phyloP scores from a whole-genome alignment of 805 yeast species.

The Ogataea chonburiensis region DNA sequence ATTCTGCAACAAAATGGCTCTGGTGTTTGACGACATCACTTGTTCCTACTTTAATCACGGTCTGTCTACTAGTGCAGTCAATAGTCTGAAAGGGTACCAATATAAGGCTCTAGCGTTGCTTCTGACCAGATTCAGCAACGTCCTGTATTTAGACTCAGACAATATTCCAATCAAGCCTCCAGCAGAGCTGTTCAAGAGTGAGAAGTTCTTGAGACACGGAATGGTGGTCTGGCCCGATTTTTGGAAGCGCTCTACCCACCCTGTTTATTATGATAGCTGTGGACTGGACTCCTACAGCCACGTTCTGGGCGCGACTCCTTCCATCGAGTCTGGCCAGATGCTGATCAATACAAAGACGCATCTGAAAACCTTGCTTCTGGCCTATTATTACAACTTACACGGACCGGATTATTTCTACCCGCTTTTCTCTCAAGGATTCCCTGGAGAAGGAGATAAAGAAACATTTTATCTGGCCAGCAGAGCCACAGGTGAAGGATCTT shows the following conservation, averaged over 20 bases:
- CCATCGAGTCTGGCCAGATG: conserved; percentile 72
- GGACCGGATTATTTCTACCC: conserved; percentile 71
- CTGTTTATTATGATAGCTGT: conserved; percentile 50
- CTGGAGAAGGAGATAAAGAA: conserved; percentile 83
- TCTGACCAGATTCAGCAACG: conserved; percentile 44
- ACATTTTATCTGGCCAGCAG: conserved; percentile 71
- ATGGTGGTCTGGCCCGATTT: conserved; percentile 65
- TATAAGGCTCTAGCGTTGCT: conserved; percentile 50
- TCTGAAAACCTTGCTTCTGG: conserved; percentile 53
- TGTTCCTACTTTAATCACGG: conserved; percentile 44
- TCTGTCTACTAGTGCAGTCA: conserved; percentile 25
- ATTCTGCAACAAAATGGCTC: conserved; percentile 42
- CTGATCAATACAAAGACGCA: conserved; percentile 60
- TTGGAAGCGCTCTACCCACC: conserved; percentile 65
- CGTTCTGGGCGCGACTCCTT: conserved; percentile 45
- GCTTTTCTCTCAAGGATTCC: conserved; percentile 65
- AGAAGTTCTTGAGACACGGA: conserved; percentile 43
- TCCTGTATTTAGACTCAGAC: conserved; percentile 50
- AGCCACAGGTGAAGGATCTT: conserved; percentile 33
- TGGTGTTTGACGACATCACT: conserved; percentile 37
- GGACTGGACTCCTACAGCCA: conserved; percentile 36
- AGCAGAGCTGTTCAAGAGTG: conserved; percentile 43
- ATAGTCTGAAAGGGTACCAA: conserved; percentile 41
- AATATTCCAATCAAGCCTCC: conserved; percentile 43
- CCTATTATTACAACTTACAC: conserved; percentile 61